These are phyloP conservation scores for Calonectria naviculata DNA, from an alignment of 2,329 filamentous ascomycete species.

Conservation along the genomic window DNA sequence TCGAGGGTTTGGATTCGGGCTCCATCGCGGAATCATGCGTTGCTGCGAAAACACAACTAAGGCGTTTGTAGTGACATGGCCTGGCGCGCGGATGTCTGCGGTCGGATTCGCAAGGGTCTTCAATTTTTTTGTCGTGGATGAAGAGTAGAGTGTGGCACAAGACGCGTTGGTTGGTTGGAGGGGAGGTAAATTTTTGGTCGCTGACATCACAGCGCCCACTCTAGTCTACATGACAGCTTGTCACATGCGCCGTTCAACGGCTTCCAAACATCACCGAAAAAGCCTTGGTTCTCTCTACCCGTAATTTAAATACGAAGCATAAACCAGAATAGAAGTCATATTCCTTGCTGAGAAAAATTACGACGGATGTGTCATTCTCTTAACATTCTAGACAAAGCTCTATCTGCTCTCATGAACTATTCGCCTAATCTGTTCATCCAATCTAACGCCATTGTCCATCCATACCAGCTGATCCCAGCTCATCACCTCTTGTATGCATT, in stretches of 20 bases:
- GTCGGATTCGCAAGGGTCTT: constrained; percentile 14
- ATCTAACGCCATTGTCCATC: constrained; percentile 18
- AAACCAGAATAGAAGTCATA: not conserved
- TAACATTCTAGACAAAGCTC: not conserved
- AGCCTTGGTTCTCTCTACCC: no score
- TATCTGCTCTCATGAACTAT: constrained; percentile 9
- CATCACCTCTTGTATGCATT: not conserved
- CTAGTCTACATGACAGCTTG: not conserved
- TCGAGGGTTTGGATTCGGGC: constrained; percentile 42
- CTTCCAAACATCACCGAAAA: not conserved
- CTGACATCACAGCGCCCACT: constrained; percentile 32
- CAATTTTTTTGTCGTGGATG: constrained; percentile 25
- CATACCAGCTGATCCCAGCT: not conserved
- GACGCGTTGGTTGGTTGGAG: constrained; percentile 38
- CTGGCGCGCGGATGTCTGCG: not conserved
- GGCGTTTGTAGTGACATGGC: constrained; percentile 33
- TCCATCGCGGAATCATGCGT: constrained; percentile 40
- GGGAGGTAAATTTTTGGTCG: constrained; percentile 30
- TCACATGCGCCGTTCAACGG: not conserved
- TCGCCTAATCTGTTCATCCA: not conserved
- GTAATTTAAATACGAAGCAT: not conserved
- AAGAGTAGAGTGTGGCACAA: constrained; percentile 11
- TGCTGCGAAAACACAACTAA: not conserved
- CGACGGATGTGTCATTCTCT: constrained; percentile 4
- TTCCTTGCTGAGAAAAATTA: not conserved